Evolutionary conservation across 352 stramenopile genomes (phyloP).

Genomic region (Pythium aquatile): DNA sequence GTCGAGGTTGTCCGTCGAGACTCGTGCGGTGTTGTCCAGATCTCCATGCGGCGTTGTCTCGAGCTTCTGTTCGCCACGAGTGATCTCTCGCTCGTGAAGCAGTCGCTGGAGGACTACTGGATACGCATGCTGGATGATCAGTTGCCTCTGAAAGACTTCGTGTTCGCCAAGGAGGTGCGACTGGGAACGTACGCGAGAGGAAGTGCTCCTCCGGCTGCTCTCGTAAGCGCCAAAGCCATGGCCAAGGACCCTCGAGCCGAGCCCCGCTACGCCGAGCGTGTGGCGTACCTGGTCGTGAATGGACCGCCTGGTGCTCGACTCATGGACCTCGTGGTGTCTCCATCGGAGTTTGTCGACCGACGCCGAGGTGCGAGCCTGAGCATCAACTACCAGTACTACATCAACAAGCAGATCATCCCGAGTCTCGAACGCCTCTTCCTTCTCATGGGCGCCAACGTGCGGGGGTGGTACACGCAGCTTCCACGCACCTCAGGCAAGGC

Average conservation of each 20-base stretch:
- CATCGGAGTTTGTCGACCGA: slow-evolving; percentile 54
- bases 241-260: slow-evolving; percentile 69
- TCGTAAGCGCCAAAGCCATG: slow-evolving; percentile 83
- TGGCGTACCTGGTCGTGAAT: slow-evolving; percentile 91
- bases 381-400: slow-evolving; percentile 94
- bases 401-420: slow-evolving; percentile 83
- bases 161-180: slow-evolving; percentile 86
- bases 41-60: slow-evolving; percentile 62
- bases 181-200: slow-evolving; percentile 69
- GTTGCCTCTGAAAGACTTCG: slow-evolving; percentile 70
- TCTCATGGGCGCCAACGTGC: slow-evolving; percentile 75
- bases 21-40: slow-evolving; percentile 88
- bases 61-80: slow-evolving; percentile 64
- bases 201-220: slow-evolving; percentile 69
- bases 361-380: slow-evolving; percentile 29
- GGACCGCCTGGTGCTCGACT: slow-evolving; percentile 81
- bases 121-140: slow-evolving; percentile 61
- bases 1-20: slow-evolving; percentile 92
- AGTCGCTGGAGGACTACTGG: slow-evolving; percentile 61
- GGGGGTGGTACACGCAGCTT: slow-evolving; percentile 66
- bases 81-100: slow-evolving; percentile 73
- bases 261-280: slow-evolving; percentile 80
- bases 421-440: slow-evolving; percentile 85
- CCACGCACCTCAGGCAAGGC: slow-evolving; percentile 63
- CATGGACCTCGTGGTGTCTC: slow-evolving; percentile 90